These are phyloP conservation scores for Pseudohalonectria lignicola DNA, from an alignment of 2,329 filamentous ascomycete species.

Conservation along the genomic window DNA sequence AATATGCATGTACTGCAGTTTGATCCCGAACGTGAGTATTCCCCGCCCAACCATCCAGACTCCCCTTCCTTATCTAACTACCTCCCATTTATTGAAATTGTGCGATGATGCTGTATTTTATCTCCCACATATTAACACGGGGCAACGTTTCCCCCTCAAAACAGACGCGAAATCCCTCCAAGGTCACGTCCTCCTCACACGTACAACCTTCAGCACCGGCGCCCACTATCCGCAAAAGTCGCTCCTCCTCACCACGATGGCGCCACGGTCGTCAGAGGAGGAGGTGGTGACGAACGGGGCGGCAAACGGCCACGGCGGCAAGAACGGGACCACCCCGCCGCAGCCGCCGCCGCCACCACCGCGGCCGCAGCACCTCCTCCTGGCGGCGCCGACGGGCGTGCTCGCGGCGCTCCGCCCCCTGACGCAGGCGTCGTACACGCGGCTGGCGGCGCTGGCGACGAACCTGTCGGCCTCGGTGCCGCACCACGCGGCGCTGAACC, in stretches of 20 bases:
- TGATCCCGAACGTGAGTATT: slow-evolving; percentile 77
- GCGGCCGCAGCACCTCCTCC: slow-evolving; percentile 8
- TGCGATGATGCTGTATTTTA: no score
- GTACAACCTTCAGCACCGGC: slow-evolving; percentile 78
- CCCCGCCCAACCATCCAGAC: no score
- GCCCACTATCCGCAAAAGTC: slow-evolving; percentile 65
- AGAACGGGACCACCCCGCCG: slow-evolving; percentile 2
- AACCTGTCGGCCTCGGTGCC: slow-evolving; percentile 70
- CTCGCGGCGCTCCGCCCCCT: slow-evolving; percentile 69
- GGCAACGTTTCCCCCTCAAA: no score
- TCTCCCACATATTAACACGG: no score
- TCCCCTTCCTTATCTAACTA: no score
- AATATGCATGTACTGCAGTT: slow-evolving; percentile 87
- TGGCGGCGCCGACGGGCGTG: slow-evolving; percentile 47
- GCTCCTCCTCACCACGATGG: slow-evolving; percentile 61
- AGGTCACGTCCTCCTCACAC: slow-evolving; percentile 76
- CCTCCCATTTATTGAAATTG: no score
- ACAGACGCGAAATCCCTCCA: slow-evolving; percentile 86
- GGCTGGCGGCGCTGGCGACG: slow-evolving; percentile 68
- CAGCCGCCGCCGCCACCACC: slow-evolving; percentile 21
- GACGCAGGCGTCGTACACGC: slow-evolving; percentile 70
- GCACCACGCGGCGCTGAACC: slow-evolving; percentile 71
- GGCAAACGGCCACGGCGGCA: not conserved
- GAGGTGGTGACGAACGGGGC: no score
- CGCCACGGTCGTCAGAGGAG: slow-evolving; percentile 25